These are phyloP conservation scores for Aspergillus sp. DNA, from an alignment of 2,329 filamentous ascomycete genomes.

Conservation along the genomic window DNA sequence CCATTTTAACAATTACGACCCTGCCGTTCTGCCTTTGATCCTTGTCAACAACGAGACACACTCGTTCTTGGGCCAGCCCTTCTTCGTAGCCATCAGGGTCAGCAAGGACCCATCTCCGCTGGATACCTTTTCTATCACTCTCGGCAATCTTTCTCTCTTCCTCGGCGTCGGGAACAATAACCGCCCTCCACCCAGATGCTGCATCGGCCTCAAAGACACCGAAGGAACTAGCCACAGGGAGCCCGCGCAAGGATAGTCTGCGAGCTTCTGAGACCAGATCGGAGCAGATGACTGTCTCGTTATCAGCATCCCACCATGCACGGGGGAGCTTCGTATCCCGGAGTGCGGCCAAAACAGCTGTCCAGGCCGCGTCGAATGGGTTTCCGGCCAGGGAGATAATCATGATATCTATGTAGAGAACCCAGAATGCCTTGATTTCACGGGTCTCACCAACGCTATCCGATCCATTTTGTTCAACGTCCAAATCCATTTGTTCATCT, in stretches of 20 bases:
- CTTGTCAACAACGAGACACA: slow-evolving; percentile 79
- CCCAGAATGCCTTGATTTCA: slow-evolving; percentile 85
- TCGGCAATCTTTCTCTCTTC: slow-evolving; percentile 46
- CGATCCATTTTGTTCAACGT: slow-evolving; percentile 45
- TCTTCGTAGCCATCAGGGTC: slow-evolving; percentile 94
- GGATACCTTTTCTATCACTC: slow-evolving; percentile 45
- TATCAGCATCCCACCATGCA: slow-evolving; percentile 83
- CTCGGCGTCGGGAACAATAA: slow-evolving; percentile 40
- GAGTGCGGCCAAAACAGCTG: slow-evolving; percentile 79
- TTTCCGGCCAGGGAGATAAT: slow-evolving; percentile 93
- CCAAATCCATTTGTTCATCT: slow-evolving; percentile 53
- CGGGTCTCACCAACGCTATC: slow-evolving; percentile 31
- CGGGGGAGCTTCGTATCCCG: slow-evolving; percentile 75
- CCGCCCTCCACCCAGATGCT: slow-evolving; percentile 43
- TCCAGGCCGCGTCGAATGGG: slow-evolving; percentile 89
- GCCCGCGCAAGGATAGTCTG: slow-evolving; percentile 63
- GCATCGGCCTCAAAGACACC: slow-evolving; percentile 72
- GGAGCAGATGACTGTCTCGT: slow-evolving; percentile 77
- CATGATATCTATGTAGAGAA: slow-evolving; percentile 91
- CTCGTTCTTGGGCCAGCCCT: slow-evolving; percentile 76
- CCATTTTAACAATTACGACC: slow-evolving; percentile 66
- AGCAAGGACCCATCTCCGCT: slow-evolving; percentile 71
- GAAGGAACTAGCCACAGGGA: slow-evolving; percentile 79
- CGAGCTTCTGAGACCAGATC: slow-evolving; percentile 59
- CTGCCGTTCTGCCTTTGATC: slow-evolving; percentile 53